Conservation (phyloP, 164 flowering plant genomes). For the Cinnamomum chago region DNA sequence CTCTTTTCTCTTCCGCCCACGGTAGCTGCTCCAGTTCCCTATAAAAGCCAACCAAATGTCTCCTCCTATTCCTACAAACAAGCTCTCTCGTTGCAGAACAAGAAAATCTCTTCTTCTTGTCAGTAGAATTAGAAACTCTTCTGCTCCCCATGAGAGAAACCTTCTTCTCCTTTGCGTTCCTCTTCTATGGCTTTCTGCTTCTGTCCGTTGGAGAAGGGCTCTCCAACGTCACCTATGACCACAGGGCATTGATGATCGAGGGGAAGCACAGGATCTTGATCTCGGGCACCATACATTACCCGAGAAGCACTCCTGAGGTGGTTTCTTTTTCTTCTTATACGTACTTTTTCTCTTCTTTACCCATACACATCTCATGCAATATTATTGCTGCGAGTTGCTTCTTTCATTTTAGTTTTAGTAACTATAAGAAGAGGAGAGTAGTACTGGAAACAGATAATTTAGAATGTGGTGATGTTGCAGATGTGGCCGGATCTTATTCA, state of each 20-base stretch:
- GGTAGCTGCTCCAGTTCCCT: too few relatives aligned
- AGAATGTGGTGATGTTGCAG: slow-evolving; percentile 31
- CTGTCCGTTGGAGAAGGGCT: slow-evolving; percentile 2
- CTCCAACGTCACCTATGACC: slow-evolving; percentile 56
- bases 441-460: too few relatives aligned
- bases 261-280: slow-evolving; percentile 64
- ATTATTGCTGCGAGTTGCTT: too few relatives aligned
- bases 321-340: background rate
- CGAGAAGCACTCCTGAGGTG: slow-evolving; percentile 93
- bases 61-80: too few relatives aligned
- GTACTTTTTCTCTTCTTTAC: background rate
- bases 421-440: background rate
- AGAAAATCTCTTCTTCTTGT: too few relatives aligned
- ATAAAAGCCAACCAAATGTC: too few relatives aligned
- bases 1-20: too few relatives aligned
- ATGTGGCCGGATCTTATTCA: slow-evolving; percentile 95
- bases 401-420: too few relatives aligned
- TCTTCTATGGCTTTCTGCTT: background rate
- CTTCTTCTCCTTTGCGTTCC: background rate
- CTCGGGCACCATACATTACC: slow-evolving; percentile 94
- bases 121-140: too few relatives aligned
- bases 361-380: background rate
- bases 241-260: slow-evolving; percentile 66
- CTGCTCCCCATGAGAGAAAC: background rate
- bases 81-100: too few relatives aligned